Evolutionary conservation across 2,329 filamentous ascomycete species (phyloP).

Genomic region (Botrytis pseudocinerea): DNA sequence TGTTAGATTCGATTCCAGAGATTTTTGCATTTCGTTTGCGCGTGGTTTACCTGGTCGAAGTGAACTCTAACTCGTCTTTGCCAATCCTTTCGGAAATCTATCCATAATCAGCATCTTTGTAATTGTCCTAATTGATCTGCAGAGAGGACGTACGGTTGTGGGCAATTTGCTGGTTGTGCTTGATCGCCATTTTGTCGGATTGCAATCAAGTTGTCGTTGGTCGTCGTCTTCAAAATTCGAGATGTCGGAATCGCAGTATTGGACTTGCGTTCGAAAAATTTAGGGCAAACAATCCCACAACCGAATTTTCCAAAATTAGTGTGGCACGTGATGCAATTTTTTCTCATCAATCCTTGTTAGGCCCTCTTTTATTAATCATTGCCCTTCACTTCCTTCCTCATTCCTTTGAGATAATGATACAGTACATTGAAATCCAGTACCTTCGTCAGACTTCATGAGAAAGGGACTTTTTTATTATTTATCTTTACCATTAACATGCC

Average conservation of each 20-base stretch:
- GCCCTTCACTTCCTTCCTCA: not conserved
- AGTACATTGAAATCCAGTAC: not conserved
- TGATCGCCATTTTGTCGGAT: slow-evolving; percentile 71
- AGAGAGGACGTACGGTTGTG: slow-evolving; percentile 76
- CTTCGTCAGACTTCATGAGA: not conserved
- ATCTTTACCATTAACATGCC: not conserved
- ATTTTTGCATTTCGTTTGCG: slow-evolving; percentile 28
- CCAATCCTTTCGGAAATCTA: slow-evolving; percentile 99
- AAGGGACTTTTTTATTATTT: not conserved
- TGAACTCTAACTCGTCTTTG: slow-evolving; percentile 98
- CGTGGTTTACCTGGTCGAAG: slow-evolving; percentile 90
- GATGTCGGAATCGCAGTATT: slow-evolving; percentile 29
- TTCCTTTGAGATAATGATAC: not conserved
- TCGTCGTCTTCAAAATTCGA: slow-evolving; percentile 27
- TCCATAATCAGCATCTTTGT: slow-evolving; percentile 40
- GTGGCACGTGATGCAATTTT: slow-evolving; percentile 16
- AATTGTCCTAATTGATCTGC: slow-evolving; percentile 34
- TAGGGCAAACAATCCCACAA: slow-evolving; percentile 26
- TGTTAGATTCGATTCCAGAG: slow-evolving; percentile 40
- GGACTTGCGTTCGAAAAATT: slow-evolving; percentile 22
- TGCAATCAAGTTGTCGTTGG: slow-evolving; percentile 39
- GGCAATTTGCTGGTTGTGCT: slow-evolving; percentile 98
- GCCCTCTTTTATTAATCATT: slow-evolving; percentile 19
- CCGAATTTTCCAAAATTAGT: slow-evolving; percentile 23
- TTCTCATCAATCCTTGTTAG: not conserved